phyloP scores from a whole-genome alignment of 352 stramenopile species.

The Globisporangium paddicum region DNA sequence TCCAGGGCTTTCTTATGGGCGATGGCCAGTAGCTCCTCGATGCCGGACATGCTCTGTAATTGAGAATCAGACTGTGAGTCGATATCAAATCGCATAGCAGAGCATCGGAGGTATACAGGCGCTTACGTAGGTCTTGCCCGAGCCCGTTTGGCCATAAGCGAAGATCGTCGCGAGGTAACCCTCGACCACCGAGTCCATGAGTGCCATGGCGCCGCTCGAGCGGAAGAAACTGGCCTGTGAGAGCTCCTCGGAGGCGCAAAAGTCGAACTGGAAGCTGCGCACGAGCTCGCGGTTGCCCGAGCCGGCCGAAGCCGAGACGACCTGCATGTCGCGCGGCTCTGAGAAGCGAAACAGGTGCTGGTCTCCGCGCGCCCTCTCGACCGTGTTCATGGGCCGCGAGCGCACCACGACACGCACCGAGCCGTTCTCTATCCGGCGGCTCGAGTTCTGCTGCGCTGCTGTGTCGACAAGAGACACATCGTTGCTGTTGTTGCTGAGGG shows the following conservation, averaged over 20 bases:
- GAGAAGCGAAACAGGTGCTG: slow-evolving; percentile 48
- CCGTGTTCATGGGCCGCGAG: slow-evolving; percentile 55
- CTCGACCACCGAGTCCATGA: slow-evolving; percentile 65
- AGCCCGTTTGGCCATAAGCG: slow-evolving; percentile 64
- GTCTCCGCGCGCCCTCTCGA: slow-evolving; percentile 45
- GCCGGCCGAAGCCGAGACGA: slow-evolving; percentile 36
- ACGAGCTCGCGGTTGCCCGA: slow-evolving; percentile 52
- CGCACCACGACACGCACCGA: slow-evolving; percentile 59
- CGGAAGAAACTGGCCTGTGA: slow-evolving; percentile 65
- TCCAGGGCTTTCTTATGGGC: slow-evolving; percentile 16
- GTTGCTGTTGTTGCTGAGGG: slow-evolving; percentile 1
- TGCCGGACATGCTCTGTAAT: slow-evolving; percentile 56
- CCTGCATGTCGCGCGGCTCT: slow-evolving; percentile 42
- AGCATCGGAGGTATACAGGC: no score
- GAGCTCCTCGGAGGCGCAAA: slow-evolving; percentile 59
- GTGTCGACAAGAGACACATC: not conserved
- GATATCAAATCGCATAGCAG: no score
- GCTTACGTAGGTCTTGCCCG: slow-evolving; percentile 50
- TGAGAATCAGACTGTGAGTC: no score
- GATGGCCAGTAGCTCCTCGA: slow-evolving; percentile 53
- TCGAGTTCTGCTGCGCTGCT: not conserved
- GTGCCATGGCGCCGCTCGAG: slow-evolving; percentile 41
- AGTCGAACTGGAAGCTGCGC: slow-evolving; percentile 72
- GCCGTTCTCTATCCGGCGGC: slow-evolving; percentile 11
- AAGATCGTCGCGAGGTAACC: slow-evolving; percentile 71